Conservation (phyloP, 148 eudicot genomes). For the Persicaria tinctoria region DNA sequence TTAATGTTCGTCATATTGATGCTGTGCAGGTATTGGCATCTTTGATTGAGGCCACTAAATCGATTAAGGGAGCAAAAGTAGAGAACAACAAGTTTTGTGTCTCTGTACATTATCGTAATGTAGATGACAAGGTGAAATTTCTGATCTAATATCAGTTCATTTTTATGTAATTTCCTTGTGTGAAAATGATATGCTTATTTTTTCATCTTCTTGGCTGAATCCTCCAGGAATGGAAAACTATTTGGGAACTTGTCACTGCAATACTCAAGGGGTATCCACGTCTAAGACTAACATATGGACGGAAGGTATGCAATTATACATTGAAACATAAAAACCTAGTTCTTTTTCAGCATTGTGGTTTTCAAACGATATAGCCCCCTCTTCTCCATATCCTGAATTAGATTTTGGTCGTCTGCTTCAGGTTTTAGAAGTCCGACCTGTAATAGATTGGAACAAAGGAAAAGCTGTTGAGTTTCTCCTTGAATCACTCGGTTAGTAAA, state of each 20-base stretch:
- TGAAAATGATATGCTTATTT: background rate
- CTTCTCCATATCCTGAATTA: background rate
- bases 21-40: conserved; percentile 57
- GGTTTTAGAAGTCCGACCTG: conserved; percentile 93
- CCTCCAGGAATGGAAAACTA: conserved; percentile 56
- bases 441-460: conserved; percentile 95
- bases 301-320: conserved; percentile 38
- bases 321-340: background rate
- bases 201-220: background rate
- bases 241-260: conserved; percentile 49
- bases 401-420: background rate
- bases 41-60: conserved; percentile 59
- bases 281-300: conserved; percentile 79
- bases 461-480: conserved; percentile 93
- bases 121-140: conserved; percentile 68
- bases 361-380: background rate
- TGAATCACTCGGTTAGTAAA: conserved; percentile 76
- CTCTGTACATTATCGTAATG: conserved; percentile 94
- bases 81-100: conserved; percentile 94
- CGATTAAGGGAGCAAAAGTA: conserved; percentile 63
- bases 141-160: background rate
- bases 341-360: background rate
- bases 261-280: conserved; percentile 62
- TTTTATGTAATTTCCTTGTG: background rate
- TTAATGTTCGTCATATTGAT: background rate